Evolutionary conservation across 805 yeast species (phyloP).

Genomic region (Metschnikowia continentalis): DNA sequence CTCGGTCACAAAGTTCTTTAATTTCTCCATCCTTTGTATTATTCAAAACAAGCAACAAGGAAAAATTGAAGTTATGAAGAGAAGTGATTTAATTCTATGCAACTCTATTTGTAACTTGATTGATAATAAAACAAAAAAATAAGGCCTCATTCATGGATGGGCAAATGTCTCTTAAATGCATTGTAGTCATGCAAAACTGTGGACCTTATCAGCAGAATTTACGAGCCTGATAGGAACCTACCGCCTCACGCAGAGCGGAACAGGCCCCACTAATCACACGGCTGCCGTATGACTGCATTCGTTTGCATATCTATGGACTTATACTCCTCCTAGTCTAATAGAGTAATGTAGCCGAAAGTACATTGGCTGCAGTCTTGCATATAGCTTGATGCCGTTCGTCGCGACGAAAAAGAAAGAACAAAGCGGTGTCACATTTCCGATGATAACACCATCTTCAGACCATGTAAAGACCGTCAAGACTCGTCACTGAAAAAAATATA

Average conservation of each 20-base stretch:
- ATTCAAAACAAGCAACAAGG: neutral
- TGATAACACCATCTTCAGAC: neutral
- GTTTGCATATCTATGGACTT: neutral
- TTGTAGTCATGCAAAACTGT: neutral
- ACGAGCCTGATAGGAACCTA: slow-evolving; percentile 1
- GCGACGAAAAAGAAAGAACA: neutral
- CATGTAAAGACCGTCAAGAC: neutral
- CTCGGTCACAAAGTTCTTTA: slow-evolving; percentile 12
- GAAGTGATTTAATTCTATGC: neutral
- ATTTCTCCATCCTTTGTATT: slow-evolving; percentile 13
- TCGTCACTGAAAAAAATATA: neutral
- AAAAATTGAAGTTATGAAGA: neutral
- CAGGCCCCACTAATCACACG: slow-evolving; percentile 1
- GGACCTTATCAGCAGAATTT: slow-evolving; percentile 5
- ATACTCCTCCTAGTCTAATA: neutral
- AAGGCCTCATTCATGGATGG: neutral
- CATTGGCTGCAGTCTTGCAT: neutral
- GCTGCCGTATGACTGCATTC: slow-evolving; percentile 1
- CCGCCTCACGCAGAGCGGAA: neutral
- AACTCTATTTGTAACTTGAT: neutral
- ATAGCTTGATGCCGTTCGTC: neutral
- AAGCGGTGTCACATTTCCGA: neutral
- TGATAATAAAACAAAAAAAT: neutral
- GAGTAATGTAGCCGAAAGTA: neutral
- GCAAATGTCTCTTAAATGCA: slow-evolving; percentile 1